Percentiles rank a stretch among this genome's conserved stretches.
These are phyloP conservation scores for Carex parvula DNA, from an alignment of 176 grass and related monocot species.

Conservation along the genomic window DNA sequence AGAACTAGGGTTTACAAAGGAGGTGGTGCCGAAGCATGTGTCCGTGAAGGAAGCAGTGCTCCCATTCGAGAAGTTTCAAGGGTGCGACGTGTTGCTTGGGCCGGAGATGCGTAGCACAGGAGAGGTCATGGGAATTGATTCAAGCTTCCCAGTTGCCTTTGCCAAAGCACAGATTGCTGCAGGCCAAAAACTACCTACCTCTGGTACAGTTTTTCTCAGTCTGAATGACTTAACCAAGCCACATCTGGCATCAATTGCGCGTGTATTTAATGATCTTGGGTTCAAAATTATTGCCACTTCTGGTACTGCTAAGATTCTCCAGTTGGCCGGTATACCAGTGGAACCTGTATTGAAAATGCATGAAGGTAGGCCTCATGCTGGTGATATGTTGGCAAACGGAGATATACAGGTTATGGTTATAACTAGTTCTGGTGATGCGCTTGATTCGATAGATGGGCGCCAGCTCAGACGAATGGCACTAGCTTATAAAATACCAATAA, in stretches of 20 bases:
- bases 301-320: constrained; percentile 76
- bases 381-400: constrained; percentile 83
- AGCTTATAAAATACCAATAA: constrained; percentile 82
- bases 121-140: constrained; percentile 98
- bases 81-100: constrained; percentile 94
- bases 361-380: constrained; percentile 81
- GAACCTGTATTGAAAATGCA: constrained; percentile 93
- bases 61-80: constrained; percentile 99
- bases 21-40: constrained; percentile 90
- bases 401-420: constrained; percentile 95
- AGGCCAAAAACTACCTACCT: constrained; percentile 74
- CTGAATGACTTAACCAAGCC: constrained; percentile 85
- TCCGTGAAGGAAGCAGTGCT: constrained; percentile 96
- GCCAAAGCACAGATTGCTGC: constrained; percentile 98
- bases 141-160: constrained; percentile 80
- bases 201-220: constrained; percentile 80
- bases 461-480: constrained; percentile 86
- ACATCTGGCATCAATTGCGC: constrained; percentile 70
- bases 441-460: constrained; percentile 81
- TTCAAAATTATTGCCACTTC: constrained; percentile 87
- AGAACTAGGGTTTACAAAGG: constrained; percentile 76
- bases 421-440: constrained; percentile 83
- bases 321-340: constrained; percentile 71
- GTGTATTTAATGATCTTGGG: constrained; percentile 62
- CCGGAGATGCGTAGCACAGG: constrained; percentile 99